A percentile compares a stretch with the other conserved stretches of the same genome.
Conservation (phyloP, 2,329 filamentous ascomycete species). For the Passalora sequoiae region DNA sequence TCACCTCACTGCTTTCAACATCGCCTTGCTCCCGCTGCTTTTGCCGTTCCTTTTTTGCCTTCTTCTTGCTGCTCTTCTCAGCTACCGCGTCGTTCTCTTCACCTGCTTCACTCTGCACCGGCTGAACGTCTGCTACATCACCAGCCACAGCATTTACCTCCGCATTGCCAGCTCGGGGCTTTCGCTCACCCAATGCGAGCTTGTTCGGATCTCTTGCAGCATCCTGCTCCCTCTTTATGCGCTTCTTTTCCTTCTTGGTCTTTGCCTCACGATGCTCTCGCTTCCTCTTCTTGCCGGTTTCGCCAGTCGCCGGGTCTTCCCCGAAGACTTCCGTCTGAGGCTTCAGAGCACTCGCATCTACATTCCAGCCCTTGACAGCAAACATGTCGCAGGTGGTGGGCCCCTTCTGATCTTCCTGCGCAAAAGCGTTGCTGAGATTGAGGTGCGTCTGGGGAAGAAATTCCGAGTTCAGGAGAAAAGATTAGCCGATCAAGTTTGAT, state of each 20-base stretch:
- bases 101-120: not conserved
- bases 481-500: not conserved
- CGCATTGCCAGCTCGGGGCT: not conserved
- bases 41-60: conserved; percentile 26
- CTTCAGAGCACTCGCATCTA: conserved; percentile 67
- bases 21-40: conserved; percentile 33
- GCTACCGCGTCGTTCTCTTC: conserved; percentile 19
- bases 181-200: not conserved
- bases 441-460: too few species aligned
- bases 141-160: not conserved
- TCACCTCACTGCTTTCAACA: conserved; percentile 8
- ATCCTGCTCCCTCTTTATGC: conserved; percentile 12
- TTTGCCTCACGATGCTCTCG: conserved; percentile 16
- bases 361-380: conserved; percentile 86
- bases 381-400: conserved; percentile 61
- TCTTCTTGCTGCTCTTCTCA: conserved; percentile 32
- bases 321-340: conserved; percentile 54
- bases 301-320: conserved; percentile 30
- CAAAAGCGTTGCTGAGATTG: not conserved
- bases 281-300: conserved; percentile 43
- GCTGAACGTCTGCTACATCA: not conserved
- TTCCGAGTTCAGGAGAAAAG: conserved; percentile 8
- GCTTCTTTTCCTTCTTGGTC: conserved; percentile 26
- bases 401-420: not conserved
- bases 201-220: conserved; percentile 4